Evolutionary conservation across 202 grass and related monocot genomes (phyloP).

Genomic region (Cymbopogon flexuosus): DNA sequence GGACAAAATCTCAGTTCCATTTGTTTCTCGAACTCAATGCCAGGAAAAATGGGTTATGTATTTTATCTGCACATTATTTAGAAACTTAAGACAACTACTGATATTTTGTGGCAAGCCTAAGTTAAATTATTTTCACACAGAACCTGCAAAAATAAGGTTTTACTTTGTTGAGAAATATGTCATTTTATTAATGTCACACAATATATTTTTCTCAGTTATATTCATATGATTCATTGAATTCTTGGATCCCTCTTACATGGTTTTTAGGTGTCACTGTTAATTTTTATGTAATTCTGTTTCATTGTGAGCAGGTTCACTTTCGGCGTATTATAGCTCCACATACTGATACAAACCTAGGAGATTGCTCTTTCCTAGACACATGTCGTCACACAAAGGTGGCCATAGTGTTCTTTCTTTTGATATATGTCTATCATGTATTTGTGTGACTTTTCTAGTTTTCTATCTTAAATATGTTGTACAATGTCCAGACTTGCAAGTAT

Average conservation of each 20-base stretch:
- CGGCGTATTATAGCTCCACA: constrained; percentile 96
- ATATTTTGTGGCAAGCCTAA: background rate
- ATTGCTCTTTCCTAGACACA: constrained; percentile 97
- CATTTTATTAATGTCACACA: background rate
- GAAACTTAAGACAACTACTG: background rate
- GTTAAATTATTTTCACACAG: constrained; percentile 4
- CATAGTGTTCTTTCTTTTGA: constrained; percentile 18
- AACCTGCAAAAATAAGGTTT: constrained; percentile 5
- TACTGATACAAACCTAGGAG: constrained; percentile 96
- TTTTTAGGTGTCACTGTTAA: constrained; percentile 26
- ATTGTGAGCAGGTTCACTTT: constrained; percentile 79
- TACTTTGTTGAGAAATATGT: background rate
- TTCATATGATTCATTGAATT: background rate
- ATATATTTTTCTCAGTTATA: background rate
- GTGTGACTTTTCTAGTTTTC: constrained; percentile 47
- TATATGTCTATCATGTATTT: constrained; percentile 7
- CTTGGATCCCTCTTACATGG: background rate
- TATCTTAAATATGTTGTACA: constrained; percentile 31
- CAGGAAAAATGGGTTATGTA: background rate
- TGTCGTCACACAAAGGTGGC: constrained; percentile 91
- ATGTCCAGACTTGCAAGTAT: constrained; percentile 92
- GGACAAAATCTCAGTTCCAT: background rate
- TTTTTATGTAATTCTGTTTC: constrained; percentile 14
- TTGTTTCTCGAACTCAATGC: background rate
- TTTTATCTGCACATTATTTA: background rate